Evolutionary conservation across 768 basidiomycete species (phyloP), one percentile per base, ranked within the genome.

Genomic region (Amanita pseudoporphyria): DNA sequence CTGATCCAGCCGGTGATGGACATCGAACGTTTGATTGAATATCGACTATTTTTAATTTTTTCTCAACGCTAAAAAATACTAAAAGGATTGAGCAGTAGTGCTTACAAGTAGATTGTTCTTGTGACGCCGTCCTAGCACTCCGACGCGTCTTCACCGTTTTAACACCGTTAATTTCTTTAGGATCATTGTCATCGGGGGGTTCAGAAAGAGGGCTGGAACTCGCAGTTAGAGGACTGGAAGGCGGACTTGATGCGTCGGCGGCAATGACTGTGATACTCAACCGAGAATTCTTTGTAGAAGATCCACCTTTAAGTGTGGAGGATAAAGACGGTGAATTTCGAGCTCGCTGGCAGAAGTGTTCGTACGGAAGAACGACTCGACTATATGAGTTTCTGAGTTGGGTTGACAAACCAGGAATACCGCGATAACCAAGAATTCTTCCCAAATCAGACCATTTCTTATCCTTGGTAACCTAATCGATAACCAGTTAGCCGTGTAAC

Each of bases 351-450:
- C 81, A 84, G 63, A 91, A 97, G 58, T 88, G 80, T 60, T 98
- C 95, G 59, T 91, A 99, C n/a, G 96, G 96, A 38, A 92, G 77
- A 57, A 99, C 88, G 61, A 99, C 88, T 48, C 86, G 81, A 51
- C 76, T 76, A 65, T 95, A 99, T 4, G 93, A 89, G 58, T 80
- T 83, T 70, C 89, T 90, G 64, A 98, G 80, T 60, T 93, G 87
- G 1, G 85, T 83, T 13, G 86, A 87, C 52, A 94, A 76, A 44
- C 87, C 87, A 30, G 83, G 84, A 33, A 87, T 79, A 35, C 85
- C 82, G 55, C 82, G 75, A 70, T 91, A 92, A 24, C 93, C 90
- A 51, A 96, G 71, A 32, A 79, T 71, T 43, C 84, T 79, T 24
- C 90, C 90, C 48, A 99, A 69, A 59, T 87, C 82, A 4, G 82